phyloP scores from a whole-genome alignment of 2,329 filamentous ascomycete genomes.

The Zymoseptoria crescenta region DNA sequence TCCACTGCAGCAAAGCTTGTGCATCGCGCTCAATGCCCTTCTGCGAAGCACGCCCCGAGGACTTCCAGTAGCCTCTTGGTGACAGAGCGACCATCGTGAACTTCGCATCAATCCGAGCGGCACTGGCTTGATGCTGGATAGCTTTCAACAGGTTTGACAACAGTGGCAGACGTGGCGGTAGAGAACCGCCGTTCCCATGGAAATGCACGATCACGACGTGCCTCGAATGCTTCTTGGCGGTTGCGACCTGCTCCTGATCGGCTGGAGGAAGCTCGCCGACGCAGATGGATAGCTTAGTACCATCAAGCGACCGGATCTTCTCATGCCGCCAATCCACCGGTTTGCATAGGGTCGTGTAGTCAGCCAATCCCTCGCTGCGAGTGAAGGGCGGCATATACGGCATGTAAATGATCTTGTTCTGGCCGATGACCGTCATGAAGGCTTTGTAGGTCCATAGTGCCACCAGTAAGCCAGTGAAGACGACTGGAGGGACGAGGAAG shows the following conservation, averaged over 20 bases:
- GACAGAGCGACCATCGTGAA: constrained; percentile 43
- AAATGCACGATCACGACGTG: constrained; percentile 41
- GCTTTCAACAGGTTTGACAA: constrained; percentile 41
- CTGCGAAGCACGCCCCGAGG: constrained; percentile 62
- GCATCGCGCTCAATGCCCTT: constrained; percentile 62
- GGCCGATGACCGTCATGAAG: constrained; percentile 66
- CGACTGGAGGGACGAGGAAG: constrained; percentile 54
- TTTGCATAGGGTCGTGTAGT: constrained; percentile 53
- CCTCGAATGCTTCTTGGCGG: neutral
- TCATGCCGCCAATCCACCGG: constrained; percentile 62
- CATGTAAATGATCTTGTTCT: constrained; percentile 78
- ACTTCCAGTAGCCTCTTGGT: constrained; percentile 72
- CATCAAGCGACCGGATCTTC: constrained; percentile 53
- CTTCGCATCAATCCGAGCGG: constrained; percentile 7
- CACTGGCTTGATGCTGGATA: constrained; percentile 24
- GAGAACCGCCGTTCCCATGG: constrained; percentile 41
- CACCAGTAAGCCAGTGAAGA: constrained; percentile 59
- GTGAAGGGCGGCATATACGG: constrained; percentile 65
- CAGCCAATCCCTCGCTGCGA: constrained; percentile 56
- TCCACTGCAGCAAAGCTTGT: constrained; percentile 56
- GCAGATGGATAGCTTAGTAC: constrained; percentile 56
- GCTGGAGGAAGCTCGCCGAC: constrained; percentile 33
- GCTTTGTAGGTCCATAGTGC: constrained; percentile 59
- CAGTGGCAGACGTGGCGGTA: constrained; percentile 40
- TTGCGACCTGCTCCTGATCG: neutral